These are phyloP conservation scores for Adansonia grandidieri DNA, from an alignment of 441 rosid species.

Conservation along the genomic window DNA sequence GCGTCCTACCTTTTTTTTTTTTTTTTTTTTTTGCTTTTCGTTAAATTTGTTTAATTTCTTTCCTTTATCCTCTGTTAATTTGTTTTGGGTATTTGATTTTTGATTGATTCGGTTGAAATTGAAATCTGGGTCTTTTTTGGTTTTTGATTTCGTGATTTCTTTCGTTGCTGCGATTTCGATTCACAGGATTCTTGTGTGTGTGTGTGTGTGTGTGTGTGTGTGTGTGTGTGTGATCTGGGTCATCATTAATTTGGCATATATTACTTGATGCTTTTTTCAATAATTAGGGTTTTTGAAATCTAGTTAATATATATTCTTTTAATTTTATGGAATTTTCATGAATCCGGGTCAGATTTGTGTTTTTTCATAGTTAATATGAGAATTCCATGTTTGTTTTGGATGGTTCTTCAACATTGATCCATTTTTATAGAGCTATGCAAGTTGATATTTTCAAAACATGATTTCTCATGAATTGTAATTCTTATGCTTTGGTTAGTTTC, in stretches of 20 bases:
- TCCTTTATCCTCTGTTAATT: slow-evolving; percentile 19
- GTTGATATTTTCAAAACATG: not conserved
- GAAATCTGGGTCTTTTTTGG: slow-evolving; percentile 9
- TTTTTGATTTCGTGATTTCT: not conserved
- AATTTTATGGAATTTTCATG: slow-evolving; percentile 14
- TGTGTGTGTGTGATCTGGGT: slow-evolving; percentile 19
- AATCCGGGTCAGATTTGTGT: not conserved
- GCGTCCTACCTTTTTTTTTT: slow-evolving; percentile 25
- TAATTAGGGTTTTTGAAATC: not conserved
- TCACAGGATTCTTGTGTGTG: not conserved
- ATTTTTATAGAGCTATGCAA: not conserved
- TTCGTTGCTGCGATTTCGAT: not conserved
- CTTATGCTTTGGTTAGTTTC: not conserved
- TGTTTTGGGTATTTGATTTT: slow-evolving; percentile 20
- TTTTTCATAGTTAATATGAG: not conserved
- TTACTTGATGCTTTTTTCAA: not conserved
- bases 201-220: too few species aligned
- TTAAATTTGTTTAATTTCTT: not conserved
- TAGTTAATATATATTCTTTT: not conserved
- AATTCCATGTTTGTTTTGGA: not conserved
- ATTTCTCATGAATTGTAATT: not conserved
- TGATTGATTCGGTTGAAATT: slow-evolving; percentile 1
- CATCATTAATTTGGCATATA: not conserved
- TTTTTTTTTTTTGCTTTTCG: not conserved
- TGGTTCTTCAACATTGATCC: not conserved